A percentile compares a stretch with the other conserved stretches of the same genome.
Conservation (phyloP, 495 filamentous ascomycete species). For the Physcia stellaris region DNA sequence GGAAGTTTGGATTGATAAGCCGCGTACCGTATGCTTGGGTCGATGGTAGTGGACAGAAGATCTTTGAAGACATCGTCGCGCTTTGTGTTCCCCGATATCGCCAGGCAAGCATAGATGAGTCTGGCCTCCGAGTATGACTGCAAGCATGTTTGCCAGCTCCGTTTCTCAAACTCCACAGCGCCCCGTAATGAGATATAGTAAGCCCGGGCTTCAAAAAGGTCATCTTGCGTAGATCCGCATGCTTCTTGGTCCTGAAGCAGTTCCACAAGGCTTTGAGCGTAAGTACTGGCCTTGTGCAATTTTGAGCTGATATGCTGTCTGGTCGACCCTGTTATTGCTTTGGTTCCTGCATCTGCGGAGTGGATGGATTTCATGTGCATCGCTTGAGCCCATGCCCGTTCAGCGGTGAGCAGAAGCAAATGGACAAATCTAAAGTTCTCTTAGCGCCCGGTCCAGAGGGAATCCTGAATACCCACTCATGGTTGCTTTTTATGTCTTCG, state of each 20-base stretch:
- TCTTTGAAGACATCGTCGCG: slow-evolving; percentile 72
- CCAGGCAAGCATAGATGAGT: slow-evolving; percentile 70
- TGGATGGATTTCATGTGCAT: slow-evolving; percentile 85
- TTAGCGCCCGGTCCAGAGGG: too few relatives aligned
- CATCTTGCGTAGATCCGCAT: slow-evolving; percentile 51
- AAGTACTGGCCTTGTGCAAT: slow-evolving; percentile 60
- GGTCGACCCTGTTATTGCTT: slow-evolving; percentile 63
- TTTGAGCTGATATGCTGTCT: slow-evolving; percentile 79
- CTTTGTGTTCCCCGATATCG: slow-evolving; percentile 28
- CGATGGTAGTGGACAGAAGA: slow-evolving; percentile 68
- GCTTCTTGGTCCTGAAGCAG: slow-evolving; percentile 43
- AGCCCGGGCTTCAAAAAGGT: slow-evolving; percentile 75
- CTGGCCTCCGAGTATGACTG: slow-evolving; percentile 59
- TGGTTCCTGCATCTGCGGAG: slow-evolving; percentile 53
- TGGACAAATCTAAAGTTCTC: slow-evolving; percentile 51
- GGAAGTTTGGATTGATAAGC: slow-evolving; percentile 83
- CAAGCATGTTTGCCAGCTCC: slow-evolving; percentile 70
- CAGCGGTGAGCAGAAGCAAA: slow-evolving; percentile 68
- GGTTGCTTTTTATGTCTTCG: slow-evolving; percentile 61
- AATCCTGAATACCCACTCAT: slow-evolving; percentile 50
- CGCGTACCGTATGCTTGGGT: slow-evolving; percentile 87
- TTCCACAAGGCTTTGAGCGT: slow-evolving; percentile 53
- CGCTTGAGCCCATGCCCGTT: slow-evolving; percentile 92
- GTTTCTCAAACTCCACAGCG: slow-evolving; percentile 69
- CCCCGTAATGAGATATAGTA: slow-evolving; percentile 66